Evolutionary conservation across 495 filamentous ascomycete species (phyloP).

Genomic region (Cryomyces minteri): DNA sequence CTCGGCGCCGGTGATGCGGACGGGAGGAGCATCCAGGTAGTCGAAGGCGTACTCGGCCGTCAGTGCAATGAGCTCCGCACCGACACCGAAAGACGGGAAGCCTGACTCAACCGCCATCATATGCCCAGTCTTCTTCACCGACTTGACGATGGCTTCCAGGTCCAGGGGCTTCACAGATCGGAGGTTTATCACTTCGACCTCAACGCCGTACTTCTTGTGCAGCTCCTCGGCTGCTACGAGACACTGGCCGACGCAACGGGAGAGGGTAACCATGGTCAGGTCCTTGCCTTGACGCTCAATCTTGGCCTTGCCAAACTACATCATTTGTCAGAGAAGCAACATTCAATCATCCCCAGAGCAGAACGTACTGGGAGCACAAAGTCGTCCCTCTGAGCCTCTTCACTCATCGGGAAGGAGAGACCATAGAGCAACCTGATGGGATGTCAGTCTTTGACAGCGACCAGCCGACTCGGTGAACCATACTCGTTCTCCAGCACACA

Average conservation of each 20-base stretch:
- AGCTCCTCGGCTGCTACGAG: constrained; percentile 71
- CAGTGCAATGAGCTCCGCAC: constrained; percentile 78
- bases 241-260: constrained; percentile 87
- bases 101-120: constrained; percentile 88
- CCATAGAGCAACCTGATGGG: constrained; percentile 64
- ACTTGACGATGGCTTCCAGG: constrained; percentile 84
- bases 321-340: constrained; percentile 9
- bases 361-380: constrained; percentile 60
- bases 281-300: constrained; percentile 92
- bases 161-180: constrained; percentile 93
- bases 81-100: constrained; percentile 85
- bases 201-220: constrained; percentile 91
- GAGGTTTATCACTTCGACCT: constrained; percentile 94
- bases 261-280: constrained; percentile 84
- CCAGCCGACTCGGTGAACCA: constrained; percentile 6
- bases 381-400: constrained; percentile 83
- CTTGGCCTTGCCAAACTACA: constrained; percentile 83
- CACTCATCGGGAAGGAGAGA: constrained; percentile 85
- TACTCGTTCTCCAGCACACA: constrained; percentile 92
- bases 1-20: constrained; percentile 90
- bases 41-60: constrained; percentile 98
- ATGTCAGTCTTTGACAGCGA: not conserved
- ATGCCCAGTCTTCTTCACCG: constrained; percentile 92
- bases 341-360: not conserved
- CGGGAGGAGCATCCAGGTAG: constrained; percentile 83